These are phyloP conservation scores for Talaromyces sp. DNA, from an alignment of 2,329 filamentous ascomycete genomes.

Conservation along the genomic window DNA sequence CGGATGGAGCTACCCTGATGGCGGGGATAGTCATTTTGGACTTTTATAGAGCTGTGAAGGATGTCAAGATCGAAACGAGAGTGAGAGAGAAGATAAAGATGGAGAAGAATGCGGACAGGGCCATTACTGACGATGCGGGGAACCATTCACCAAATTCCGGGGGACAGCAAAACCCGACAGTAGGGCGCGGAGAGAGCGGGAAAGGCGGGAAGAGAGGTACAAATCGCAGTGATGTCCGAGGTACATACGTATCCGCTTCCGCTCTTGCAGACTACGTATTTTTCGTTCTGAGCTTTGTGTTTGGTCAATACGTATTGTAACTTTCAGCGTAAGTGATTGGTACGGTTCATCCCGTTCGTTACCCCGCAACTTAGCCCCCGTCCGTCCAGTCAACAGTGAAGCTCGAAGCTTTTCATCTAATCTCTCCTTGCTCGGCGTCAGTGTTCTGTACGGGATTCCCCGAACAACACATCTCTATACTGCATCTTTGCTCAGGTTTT, in stretches of 20 bases:
- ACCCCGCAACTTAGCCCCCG: slow-evolving; percentile 8
- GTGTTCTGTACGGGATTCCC: not conserved
- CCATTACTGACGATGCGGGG: slow-evolving; percentile 6
- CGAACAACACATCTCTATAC: not conserved
- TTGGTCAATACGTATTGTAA: not conserved
- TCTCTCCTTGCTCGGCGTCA: not conserved
- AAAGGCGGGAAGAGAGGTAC: not conserved
- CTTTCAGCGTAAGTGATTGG: not conserved
- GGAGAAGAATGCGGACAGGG: not conserved
- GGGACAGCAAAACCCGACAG: not conserved
- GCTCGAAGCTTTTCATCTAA: not conserved
- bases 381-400: not conserved
- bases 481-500: not conserved
- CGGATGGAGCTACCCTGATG: slow-evolving; percentile 45
- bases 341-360: not conserved
- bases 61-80: not conserved
- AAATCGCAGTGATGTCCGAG: slow-evolving; percentile 10
- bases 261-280: not conserved
- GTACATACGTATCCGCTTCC: not conserved
- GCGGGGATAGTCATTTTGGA: slow-evolving; percentile 37
- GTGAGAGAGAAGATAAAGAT: not conserved
- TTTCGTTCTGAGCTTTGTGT: not conserved
- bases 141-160: not conserved
- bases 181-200: slow-evolving; percentile 7
- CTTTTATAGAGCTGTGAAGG: not conserved